Evolutionary conservation across 2,329 filamentous ascomycete genomes (phyloP), one percentile per base, ranked within the genome.

Genomic region (Scytalidium lignicola): DNA sequence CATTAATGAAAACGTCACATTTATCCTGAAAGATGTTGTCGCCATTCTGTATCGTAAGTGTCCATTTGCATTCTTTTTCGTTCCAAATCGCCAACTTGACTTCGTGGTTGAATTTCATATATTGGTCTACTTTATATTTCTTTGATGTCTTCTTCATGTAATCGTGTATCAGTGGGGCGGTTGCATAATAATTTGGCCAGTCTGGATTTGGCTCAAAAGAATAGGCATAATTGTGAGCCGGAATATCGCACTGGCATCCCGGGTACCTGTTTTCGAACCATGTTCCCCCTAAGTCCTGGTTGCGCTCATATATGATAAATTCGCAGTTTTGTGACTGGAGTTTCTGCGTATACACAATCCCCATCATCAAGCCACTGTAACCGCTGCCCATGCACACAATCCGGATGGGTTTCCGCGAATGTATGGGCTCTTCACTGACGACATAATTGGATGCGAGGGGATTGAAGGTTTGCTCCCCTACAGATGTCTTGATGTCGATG

Each of bases 271-370:
- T 67, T 28, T 65, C 64, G 10, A 60, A 56, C 67, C 66, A 68
- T 26, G 65, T 63, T n/a, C 65, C 66, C 4, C 65, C 66, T 46
- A 69, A 55, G 37, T 65, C 61, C n/a, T 62, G 53, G 42, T 68
- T 68, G 58, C 78, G 78, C 60, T 80, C 77, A 1, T 80, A 56
- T 28, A 81, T 76, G 49, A 21, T 9, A 3, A 47, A 22, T 18
- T 47, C 44, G 12, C 74, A 66, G 20, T 44, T 21, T 20, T 53
- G 46, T 26, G 39, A 44, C 22, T 44, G 26, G 44, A 54, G 26
- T 12, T 46, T 43, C 41, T 54, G 37, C 29, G 41, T 54, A 44
- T 50, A 50, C 1, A 54, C 49, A 41, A 54, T 56, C 22, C 26
- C 44, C 53, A 55, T 55, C 51, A 55, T 53, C 37, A 56, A 42